Evolutionary conservation across 1,284 basidiomycete species (phyloP).

Genomic region (Inonotus obliquus): DNA sequence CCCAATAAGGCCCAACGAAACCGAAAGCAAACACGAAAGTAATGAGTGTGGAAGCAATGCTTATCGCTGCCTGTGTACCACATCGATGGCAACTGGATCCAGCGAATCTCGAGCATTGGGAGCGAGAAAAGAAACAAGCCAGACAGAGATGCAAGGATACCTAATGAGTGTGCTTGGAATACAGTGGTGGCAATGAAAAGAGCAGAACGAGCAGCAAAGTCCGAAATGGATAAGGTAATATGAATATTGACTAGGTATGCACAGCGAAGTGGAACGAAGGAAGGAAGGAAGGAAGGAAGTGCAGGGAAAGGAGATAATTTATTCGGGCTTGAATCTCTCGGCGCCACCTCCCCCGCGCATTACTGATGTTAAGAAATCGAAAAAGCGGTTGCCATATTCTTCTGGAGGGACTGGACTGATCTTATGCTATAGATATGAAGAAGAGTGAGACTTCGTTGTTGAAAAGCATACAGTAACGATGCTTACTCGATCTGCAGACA

Average conservation of each 20-base stretch:
- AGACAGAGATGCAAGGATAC: not conserved
- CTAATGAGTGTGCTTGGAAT: not conserved
- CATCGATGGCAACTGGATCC: not conserved
- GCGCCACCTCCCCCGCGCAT: slow-evolving; percentile 80
- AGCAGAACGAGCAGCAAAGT: slow-evolving; percentile 2
- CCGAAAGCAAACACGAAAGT: not conserved
- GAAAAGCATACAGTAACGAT: slow-evolving; percentile 11
- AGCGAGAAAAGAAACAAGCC: not conserved
- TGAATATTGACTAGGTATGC: not conserved
- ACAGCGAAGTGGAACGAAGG: not conserved
- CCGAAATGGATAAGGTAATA: slow-evolving; percentile 7
- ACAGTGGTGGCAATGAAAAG: slow-evolving; percentile 1
- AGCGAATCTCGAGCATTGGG: not conserved
- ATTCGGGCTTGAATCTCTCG: slow-evolving; percentile 52
- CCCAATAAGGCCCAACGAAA: not conserved
- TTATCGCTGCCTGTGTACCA: not conserved
- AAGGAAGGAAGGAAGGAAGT: not conserved
- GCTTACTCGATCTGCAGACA: slow-evolving; percentile 81
- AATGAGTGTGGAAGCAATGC: not conserved
- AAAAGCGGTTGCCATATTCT: slow-evolving; percentile 85
- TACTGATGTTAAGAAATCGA: slow-evolving; percentile 81
- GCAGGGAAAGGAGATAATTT: slow-evolving; percentile 13
- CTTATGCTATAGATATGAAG: slow-evolving; percentile 59
- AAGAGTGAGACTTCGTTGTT: slow-evolving; percentile 1
- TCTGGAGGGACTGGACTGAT: slow-evolving; percentile 87